phyloP scores from a whole-genome alignment of 1,284 basidiomycete species.

The Ceratorhiza oryzae-sativae region DNA sequence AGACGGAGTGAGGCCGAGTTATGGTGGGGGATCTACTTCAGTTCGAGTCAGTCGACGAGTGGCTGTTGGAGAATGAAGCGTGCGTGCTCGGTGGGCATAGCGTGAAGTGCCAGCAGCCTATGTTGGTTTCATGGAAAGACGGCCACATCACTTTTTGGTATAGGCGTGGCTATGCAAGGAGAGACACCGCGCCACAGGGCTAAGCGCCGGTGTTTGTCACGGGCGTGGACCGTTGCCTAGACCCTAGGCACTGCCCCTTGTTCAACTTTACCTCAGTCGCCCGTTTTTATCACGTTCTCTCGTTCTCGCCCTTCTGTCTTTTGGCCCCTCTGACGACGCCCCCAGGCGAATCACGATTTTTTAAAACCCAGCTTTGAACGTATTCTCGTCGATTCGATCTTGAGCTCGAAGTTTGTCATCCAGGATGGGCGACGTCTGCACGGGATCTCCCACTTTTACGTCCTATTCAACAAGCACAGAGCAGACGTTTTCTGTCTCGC shows the following conservation, averaged over 20 bases:
- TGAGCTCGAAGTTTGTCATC: background rate
- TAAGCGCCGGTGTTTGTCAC: background rate
- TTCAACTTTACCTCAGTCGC: slow-evolving; percentile 18
- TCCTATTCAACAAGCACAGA: slow-evolving; percentile 21
- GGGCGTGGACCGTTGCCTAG: slow-evolving; percentile 22
- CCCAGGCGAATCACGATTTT: background rate
- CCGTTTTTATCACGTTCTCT: slow-evolving; percentile 32
- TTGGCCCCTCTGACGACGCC: background rate
- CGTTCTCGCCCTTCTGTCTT: slow-evolving; percentile 21
- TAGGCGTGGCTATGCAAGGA: background rate
- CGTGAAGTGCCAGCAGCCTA: too few relatives aligned
- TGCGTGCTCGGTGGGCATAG: too few relatives aligned
- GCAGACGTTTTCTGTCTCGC: slow-evolving; percentile 14
- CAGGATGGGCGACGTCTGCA: slow-evolving; percentile 22
- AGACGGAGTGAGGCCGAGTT: too few relatives aligned
- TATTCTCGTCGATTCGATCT: too few relatives aligned
- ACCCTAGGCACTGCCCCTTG: slow-evolving; percentile 32
- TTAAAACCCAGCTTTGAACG: too few relatives aligned
- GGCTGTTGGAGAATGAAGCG: too few relatives aligned
- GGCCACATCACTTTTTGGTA: too few relatives aligned
- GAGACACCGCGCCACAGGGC: too few relatives aligned
- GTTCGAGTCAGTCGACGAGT: too few relatives aligned
- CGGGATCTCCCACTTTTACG: slow-evolving; percentile 17
- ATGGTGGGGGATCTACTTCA: too few relatives aligned
- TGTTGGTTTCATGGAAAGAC: too few relatives aligned